A percentile compares a stretch with the other conserved stretches of the same genome.
Evolutionary conservation across 1,284 basidiomycete genomes (phyloP).

Genomic region (Megacollybia platyphylla): DNA sequence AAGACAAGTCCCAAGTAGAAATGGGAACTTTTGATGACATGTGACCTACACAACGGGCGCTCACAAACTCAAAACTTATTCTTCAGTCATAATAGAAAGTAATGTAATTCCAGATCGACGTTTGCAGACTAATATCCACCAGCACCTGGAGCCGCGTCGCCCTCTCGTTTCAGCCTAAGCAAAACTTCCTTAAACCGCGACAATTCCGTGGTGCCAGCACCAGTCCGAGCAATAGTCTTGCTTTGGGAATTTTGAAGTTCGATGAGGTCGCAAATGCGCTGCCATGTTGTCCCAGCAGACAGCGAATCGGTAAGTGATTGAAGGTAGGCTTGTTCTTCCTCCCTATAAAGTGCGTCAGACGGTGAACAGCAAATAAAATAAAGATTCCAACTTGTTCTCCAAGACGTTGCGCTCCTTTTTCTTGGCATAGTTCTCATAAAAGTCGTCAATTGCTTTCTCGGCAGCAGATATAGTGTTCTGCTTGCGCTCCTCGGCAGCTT

Average conservation of each 20-base stretch:
- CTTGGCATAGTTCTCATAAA: constrained; percentile 88
- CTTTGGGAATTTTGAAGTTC: constrained; percentile 94
- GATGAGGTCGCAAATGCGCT: constrained; percentile 79
- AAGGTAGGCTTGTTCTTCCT: constrained; percentile 79
- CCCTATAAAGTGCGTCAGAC: constrained; percentile 34
- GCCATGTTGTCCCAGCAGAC: constrained; percentile 91
- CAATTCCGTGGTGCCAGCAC: constrained; percentile 83
- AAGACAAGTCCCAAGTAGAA: no score
- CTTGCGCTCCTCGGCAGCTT: constrained; percentile 66
- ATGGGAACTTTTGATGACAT: no score
- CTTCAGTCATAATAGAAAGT: no score
- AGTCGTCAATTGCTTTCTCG: constrained; percentile 88
- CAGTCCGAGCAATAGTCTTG: constrained; percentile 86
- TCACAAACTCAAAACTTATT: no score
- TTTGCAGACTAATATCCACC: constrained; percentile 56
- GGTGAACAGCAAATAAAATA: constrained; percentile 2
- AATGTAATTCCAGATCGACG: no score
- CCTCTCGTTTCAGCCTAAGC: constrained; percentile 77
- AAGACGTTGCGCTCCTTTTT: constrained; percentile 91
- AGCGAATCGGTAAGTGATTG: constrained; percentile 65
- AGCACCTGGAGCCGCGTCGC: constrained; percentile 82
- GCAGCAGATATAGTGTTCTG: constrained; percentile 85
- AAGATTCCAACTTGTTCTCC: constrained; percentile 80
- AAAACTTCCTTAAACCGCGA: constrained; percentile 87
- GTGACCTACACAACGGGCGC: no score